Evolutionary conservation across 331 rosid species (phyloP), one percentile per base, ranked within the genome.

Genomic region (Prunus yedoensis): DNA sequence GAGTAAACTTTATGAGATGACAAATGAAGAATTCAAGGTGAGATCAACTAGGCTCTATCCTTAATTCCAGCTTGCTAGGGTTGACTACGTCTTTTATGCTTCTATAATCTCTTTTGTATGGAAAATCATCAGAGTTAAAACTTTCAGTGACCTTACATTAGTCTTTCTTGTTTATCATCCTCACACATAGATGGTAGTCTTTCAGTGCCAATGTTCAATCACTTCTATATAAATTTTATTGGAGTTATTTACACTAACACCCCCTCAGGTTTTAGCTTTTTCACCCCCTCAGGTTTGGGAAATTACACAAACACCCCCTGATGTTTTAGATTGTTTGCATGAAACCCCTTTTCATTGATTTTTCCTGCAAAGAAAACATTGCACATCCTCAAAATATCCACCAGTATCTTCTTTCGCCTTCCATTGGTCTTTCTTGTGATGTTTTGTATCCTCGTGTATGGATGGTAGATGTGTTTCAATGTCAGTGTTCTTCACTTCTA

Each of bases 11-110:
- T 59, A 49, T 49, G 97, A 88, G 84, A 85, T 95, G 96, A 83
- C 99, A 20, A 25, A 10, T 74, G 97, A 95, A 28, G 97, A 92
- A 70, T 95, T 95, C 86, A 84, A 92, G 96, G 99, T 92, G 67
- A 85, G 88, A 77, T 77, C 38, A 67, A 27, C n/a, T 67, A 18
- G 49, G 45, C 38, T 70, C 41, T 8, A 18, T 41, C 65, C 1
- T 64, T 50, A 21, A 25, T 27, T 53, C 17, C 17, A 11, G 38
- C 67, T 62, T 27, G 15, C 30, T 11, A 21, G 46, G 5, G 67
- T 30, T 18, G 14, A 28, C 13, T 27, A 59, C 64, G 25, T 25
- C 28, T 64, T 64, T 35, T 35, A 38, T 38, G 50, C 50, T 18
- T 10, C 50, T 64, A 35, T 35, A 18, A 27, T 10, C 49, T 64